These are phyloP conservation scores for Diplodia intermedia DNA, from an alignment of 2,329 filamentous ascomycete species.

Conservation along the genomic window DNA sequence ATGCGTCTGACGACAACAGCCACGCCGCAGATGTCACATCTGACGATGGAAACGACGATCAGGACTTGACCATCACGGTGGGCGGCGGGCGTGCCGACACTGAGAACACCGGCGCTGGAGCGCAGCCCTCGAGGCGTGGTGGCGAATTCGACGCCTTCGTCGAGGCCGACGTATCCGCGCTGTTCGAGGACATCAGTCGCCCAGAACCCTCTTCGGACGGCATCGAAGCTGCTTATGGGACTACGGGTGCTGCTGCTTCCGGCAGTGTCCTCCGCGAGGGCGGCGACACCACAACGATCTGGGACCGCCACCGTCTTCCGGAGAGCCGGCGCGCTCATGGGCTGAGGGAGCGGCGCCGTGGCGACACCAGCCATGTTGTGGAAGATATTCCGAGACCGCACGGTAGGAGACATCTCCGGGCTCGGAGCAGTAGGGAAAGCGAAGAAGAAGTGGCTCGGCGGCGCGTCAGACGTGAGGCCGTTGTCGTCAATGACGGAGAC, in stretches of 20 bases:
- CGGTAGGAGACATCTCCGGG: slow-evolving; percentile 48
- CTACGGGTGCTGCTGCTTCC: not conserved
- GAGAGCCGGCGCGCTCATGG: slow-evolving; percentile 18
- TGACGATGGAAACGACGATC: slow-evolving; percentile 1
- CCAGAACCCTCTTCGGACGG: not conserved
- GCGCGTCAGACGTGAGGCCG: slow-evolving; percentile 80
- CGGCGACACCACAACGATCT: slow-evolving; percentile 14
- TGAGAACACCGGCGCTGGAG: not conserved
- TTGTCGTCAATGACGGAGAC: slow-evolving; percentile 89
- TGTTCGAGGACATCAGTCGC: not conserved
- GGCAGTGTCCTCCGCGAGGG: not conserved
- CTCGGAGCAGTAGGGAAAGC: slow-evolving; percentile 53
- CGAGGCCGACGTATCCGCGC: not conserved
- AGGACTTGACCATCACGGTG: slow-evolving; percentile 13
- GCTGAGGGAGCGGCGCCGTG: slow-evolving; percentile 8
- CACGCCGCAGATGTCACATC: slow-evolving; percentile 5
- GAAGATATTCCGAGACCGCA: slow-evolving; percentile 26
- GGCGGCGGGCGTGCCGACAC: not conserved
- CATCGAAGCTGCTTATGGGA: slow-evolving; percentile 4
- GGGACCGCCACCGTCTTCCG: slow-evolving; percentile 13
- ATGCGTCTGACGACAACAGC: slow-evolving; percentile 15
- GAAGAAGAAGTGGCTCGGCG: slow-evolving; percentile 74
- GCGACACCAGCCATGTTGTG: not conserved
- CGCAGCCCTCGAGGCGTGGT: slow-evolving; percentile 8
- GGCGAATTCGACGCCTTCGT: slow-evolving; percentile 18